Conservation (phyloP, 2,329 filamentous ascomycete genomes). For the Pyrenochaeta sp. region DNA sequence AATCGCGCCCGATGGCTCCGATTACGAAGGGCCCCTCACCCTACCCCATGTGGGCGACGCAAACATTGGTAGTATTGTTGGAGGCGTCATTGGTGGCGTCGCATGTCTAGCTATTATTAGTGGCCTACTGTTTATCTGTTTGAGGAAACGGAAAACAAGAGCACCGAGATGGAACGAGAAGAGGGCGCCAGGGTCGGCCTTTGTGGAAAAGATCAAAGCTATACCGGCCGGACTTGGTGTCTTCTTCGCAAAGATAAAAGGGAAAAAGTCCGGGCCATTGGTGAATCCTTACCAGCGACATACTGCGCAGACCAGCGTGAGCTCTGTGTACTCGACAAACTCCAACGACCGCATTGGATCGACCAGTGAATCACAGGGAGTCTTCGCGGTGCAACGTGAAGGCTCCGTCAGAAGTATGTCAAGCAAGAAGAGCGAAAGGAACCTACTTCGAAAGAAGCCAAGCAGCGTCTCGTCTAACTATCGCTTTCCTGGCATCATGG, state of each 20-base stretch:
- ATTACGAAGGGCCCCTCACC: conserved; percentile 28
- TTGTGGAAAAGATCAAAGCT: conserved; percentile 30
- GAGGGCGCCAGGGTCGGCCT: conserved; percentile 12
- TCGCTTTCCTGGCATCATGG: conserved; percentile 39
- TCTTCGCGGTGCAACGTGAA: conserved; percentile 29
- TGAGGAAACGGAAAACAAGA: conserved; percentile 42
- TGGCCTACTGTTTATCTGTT: conserved; percentile 43
- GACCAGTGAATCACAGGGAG: conserved; percentile 40
- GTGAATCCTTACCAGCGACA: conserved; percentile 42
- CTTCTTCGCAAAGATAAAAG: conserved; percentile 39
- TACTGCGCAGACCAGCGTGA: conserved; percentile 38
- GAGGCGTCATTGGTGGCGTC: conserved; percentile 47
- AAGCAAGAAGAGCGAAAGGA: conserved; percentile 43
- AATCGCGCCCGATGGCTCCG: conserved; percentile 35
- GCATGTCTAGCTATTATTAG: conserved; percentile 42
- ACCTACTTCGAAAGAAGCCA: conserved; percentile 40
- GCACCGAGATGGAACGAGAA: conserved; percentile 29
- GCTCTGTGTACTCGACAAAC: conserved; percentile 43
- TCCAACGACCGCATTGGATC: conserved; percentile 35
- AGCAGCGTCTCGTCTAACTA: conserved; percentile 37
- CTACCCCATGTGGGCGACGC: conserved; percentile 22
- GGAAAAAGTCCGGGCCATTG: conserved; percentile 35
- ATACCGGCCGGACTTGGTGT: conserved; percentile 30
- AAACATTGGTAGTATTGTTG: conserved; percentile 44
- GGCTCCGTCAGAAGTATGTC: conserved; percentile 41